phyloP scores from a whole-genome alignment of 1,284 basidiomycete species.

The Takashimella tepidaria region DNA sequence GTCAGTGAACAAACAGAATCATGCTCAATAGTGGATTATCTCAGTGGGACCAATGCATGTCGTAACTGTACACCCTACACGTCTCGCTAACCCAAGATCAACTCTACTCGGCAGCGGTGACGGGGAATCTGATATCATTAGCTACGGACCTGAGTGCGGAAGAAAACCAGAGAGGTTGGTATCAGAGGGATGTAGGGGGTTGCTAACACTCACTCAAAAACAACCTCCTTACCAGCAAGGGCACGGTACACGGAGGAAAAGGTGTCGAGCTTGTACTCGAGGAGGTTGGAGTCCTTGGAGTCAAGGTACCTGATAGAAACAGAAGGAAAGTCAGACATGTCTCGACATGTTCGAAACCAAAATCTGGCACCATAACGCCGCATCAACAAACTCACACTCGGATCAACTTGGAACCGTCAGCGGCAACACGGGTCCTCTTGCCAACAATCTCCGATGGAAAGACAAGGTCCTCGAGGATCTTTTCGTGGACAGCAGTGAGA shows the following conservation, averaged over 20 bases:
- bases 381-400: conserved; percentile 86
- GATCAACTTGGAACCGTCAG: conserved; percentile 86
- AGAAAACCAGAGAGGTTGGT: background rate
- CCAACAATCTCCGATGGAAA: conserved; percentile 99
- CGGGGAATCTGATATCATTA: conserved; percentile 39
- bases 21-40: no score
- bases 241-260: conserved; percentile 49
- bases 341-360: conserved; percentile 2
- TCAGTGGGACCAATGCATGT: conserved; percentile 30
- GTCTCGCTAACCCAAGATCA: conserved; percentile 7
- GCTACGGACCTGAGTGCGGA: background rate
- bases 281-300: conserved; percentile 93
- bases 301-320: conserved; percentile 94
- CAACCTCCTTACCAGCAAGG: conserved; percentile 48
- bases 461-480: conserved; percentile 97
- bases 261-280: conserved; percentile 87
- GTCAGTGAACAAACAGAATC: no score
- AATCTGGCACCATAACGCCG: no score
- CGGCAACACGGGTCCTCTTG: conserved; percentile 87
- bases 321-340: background rate
- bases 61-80: conserved; percentile 22
- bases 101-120: conserved; percentile 39
- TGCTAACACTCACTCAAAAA: conserved; percentile 40
- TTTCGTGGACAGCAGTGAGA: conserved; percentile 95
- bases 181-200: background rate